phyloP scores from a whole-genome alignment of 1,284 basidiomycete species.

The Fereydounia khargensis region DNA sequence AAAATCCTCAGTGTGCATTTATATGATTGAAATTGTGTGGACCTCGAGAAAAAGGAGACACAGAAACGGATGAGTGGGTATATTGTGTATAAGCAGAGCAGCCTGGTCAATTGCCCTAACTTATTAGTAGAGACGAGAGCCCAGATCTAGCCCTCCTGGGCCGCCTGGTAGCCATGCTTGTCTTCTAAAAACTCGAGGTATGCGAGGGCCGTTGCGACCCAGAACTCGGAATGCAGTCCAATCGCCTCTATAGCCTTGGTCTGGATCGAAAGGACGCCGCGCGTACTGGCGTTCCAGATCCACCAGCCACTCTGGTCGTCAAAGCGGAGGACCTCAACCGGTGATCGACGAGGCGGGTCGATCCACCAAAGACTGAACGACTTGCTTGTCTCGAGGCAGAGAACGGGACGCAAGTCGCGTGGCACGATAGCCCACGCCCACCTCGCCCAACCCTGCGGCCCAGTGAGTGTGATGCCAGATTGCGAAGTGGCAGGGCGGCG shows the following conservation, averaged over 20 bases:
- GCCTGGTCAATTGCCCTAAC: too few relatives aligned
- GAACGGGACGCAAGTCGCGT: constrained; percentile 21
- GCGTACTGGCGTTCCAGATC: constrained; percentile 38
- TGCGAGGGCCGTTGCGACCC: constrained; percentile 37
- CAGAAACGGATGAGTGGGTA: too few relatives aligned
- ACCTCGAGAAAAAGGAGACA: too few relatives aligned
- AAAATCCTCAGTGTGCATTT: too few relatives aligned
- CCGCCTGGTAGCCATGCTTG: constrained; percentile 60
- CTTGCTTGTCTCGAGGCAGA: constrained; percentile 36
- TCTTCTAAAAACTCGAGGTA: constrained; percentile 49
- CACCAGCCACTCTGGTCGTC: constrained; percentile 37
- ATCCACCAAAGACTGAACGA: constrained; percentile 43
- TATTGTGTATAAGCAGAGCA: too few relatives aligned
- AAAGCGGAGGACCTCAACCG: constrained; percentile 37
- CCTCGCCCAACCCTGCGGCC: constrained; percentile 27
- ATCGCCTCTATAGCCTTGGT: constrained; percentile 32
- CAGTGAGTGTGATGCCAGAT: not conserved
- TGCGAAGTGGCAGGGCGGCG: not conserved
- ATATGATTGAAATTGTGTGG: too few relatives aligned
- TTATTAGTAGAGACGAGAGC: too few relatives aligned
- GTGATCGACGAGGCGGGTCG: constrained; percentile 8
- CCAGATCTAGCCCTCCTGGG: constrained; percentile 62
- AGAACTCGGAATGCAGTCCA: constrained; percentile 37
- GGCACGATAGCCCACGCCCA: constrained; percentile 44
- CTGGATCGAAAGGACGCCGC: constrained; percentile 34